Conservation (phyloP, 345 rosid species). For the Acer campestre region DNA sequence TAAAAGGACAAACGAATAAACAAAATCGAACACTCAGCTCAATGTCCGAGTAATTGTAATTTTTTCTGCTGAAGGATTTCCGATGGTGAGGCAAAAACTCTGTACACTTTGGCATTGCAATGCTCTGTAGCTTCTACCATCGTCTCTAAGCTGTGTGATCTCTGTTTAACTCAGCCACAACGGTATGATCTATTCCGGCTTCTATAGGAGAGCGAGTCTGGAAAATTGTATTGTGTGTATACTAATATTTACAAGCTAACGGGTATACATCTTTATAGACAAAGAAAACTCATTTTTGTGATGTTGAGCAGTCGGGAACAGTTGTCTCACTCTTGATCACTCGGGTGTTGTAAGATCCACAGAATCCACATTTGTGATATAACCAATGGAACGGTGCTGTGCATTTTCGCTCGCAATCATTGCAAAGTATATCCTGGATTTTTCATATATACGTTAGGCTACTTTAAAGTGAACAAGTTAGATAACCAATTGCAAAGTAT, state of each 20-base stretch:
- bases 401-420: conserved; percentile 77
- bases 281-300: conserved; percentile 21
- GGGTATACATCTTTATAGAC: not conserved
- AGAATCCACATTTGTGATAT: conserved; percentile 72
- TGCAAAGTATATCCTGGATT: conserved; percentile 71
- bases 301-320: conserved; percentile 35
- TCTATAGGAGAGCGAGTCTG: not conserved
- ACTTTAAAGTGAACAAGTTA: not conserved
- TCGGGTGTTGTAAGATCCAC: conserved; percentile 89
- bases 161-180: not conserved
- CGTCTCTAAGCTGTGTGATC: conserved; percentile 3
- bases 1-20: not conserved
- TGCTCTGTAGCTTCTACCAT: not conserved
- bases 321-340: conserved; percentile 57
- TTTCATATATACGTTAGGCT: not conserved
- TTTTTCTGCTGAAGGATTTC: not conserved
- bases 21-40: not conserved
- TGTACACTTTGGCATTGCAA: not conserved
- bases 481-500: not conserved
- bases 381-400: conserved; percentile 77
- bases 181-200: not conserved
- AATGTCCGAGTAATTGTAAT: too few relatives aligned
- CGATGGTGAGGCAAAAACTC: not conserved
- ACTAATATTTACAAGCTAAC: conserved; percentile 26
- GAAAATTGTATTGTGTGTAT: conserved; percentile 8